phyloP scores from a whole-genome alignment of 768 basidiomycete genomes.

The Rhizopogon sp. region DNA sequence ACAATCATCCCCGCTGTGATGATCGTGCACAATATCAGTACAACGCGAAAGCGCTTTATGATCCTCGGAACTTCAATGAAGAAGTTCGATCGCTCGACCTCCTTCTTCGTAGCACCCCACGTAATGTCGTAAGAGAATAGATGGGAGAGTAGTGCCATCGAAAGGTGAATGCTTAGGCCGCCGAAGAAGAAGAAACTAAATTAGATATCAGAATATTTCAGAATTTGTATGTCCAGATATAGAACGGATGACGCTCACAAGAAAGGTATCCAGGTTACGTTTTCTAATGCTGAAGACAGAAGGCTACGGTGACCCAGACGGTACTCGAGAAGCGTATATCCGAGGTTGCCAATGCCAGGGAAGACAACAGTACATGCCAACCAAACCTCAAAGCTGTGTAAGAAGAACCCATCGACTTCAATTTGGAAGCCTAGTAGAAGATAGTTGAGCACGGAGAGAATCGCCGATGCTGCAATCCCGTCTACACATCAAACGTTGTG shows the following conservation, averaged over 20 bases:
- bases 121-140: slow-evolving; percentile 68
- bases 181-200: slow-evolving; percentile 75
- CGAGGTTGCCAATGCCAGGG: slow-evolving; percentile 64
- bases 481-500: slow-evolving; percentile 21
- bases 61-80: slow-evolving; percentile 80
- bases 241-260: slow-evolving; percentile 45
- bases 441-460: slow-evolving; percentile 67
- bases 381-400: slow-evolving; percentile 71
- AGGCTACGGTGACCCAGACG: slow-evolving; percentile 55
- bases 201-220: neutral
- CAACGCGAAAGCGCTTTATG: slow-evolving; percentile 69
- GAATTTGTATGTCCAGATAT: neutral
- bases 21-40: slow-evolving; percentile 49
- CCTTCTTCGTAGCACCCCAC: slow-evolving; percentile 47
- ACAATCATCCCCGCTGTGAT: slow-evolving; percentile 52
- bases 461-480: slow-evolving; percentile 58
- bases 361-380: slow-evolving; percentile 68
- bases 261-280: slow-evolving; percentile 65
- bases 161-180: slow-evolving; percentile 67
- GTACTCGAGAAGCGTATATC: slow-evolving; percentile 66
- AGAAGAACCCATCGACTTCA: slow-evolving; percentile 65
- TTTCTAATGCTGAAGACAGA: slow-evolving; percentile 49
- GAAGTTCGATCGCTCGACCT: slow-evolving; percentile 78
- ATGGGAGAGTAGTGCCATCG: slow-evolving; percentile 60
- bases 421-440: slow-evolving; percentile 59